Percentiles rank a stretch among this genome's conserved stretches.
phyloP scores from a whole-genome alignment of 768 basidiomycete species.

The Pleurotus citrinopileatus region DNA sequence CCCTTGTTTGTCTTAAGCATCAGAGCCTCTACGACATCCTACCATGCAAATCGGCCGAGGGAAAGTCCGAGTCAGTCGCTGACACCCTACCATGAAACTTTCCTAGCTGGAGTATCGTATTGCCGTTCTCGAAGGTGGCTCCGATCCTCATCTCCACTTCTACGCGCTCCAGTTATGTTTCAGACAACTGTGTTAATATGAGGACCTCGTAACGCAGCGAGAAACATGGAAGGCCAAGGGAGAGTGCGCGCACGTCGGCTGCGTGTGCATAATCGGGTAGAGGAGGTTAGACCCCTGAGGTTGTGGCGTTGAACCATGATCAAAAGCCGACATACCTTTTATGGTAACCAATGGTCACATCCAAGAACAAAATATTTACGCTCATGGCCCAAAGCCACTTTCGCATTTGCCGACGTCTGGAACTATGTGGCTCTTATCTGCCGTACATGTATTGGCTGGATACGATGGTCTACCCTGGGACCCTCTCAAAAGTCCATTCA shows the following conservation, averaged over 20 bases:
- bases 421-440: not conserved
- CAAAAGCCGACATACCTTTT: not conserved
- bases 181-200: no score
- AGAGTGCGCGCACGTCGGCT: not conserved
- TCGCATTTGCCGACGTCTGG: not conserved
- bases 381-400: not conserved
- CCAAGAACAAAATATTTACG: not conserved
- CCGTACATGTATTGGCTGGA: not conserved
- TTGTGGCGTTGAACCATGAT: not conserved
- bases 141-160: no score
- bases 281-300: no score
- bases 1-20: not conserved
- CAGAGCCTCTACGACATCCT: not conserved
- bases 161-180: no score
- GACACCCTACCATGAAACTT: not conserved
- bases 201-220: no score
- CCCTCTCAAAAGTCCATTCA: no score
- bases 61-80: not conserved
- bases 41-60: not conserved
- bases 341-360: not conserved
- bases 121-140: no score
- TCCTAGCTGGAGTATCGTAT: no score
- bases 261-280: no score
- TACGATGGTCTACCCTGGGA: not conserved
- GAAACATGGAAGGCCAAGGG: no score